Base-by-base conservation (phyloP, 768 basidiomycete species). In the Filobasidium wieringae region DNA sequence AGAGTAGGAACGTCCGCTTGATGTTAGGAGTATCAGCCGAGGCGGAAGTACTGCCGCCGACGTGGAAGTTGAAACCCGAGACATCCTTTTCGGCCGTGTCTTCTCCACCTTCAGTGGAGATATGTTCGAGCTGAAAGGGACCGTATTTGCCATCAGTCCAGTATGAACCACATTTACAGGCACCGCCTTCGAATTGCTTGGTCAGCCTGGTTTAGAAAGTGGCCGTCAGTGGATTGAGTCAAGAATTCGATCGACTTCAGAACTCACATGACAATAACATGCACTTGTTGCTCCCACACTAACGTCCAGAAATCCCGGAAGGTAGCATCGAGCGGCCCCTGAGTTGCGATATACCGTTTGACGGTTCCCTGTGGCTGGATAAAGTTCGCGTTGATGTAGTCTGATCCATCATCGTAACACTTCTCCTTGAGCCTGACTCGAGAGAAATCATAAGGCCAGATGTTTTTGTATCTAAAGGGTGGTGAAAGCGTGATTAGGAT, bases 221-320 rank as follows among this genome's bases (percentile, higher is more conserved):
- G 27, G 22, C 39, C 53, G 22, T 15, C 14, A 55, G 9, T 14
- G 7, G 2, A 11, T 9, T n/a, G 30, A 12, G 33, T 2, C 8
- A 17, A 40, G 19, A 24, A 17, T n/a, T 24, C 17, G 2, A 7
- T 32, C 7, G 19, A 30, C 33, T 26, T 7, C 22, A 9, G 7
- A 19, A 64, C 71, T 59, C 40, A 70, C 93, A 96, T 97, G 61
- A 95, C 86, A 63, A 97, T 89, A 51, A 95, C 88, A 62, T 86
- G 85, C 0, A 95, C 87, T 63, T 88, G 85, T 72, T 96, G 91
- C 68, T 96, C 88, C 86, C 90, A 93, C 53, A 86, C 83, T 15
- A 96, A 79, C 82, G 85, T 87, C 92, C 92, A 97, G 68, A 97
- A 97, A 71, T 97, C 92, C 5, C 78, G 77, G 70, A 84, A 93